Conservation (phyloP, 805 yeast species). For the Yarrowia sp. region DNA sequence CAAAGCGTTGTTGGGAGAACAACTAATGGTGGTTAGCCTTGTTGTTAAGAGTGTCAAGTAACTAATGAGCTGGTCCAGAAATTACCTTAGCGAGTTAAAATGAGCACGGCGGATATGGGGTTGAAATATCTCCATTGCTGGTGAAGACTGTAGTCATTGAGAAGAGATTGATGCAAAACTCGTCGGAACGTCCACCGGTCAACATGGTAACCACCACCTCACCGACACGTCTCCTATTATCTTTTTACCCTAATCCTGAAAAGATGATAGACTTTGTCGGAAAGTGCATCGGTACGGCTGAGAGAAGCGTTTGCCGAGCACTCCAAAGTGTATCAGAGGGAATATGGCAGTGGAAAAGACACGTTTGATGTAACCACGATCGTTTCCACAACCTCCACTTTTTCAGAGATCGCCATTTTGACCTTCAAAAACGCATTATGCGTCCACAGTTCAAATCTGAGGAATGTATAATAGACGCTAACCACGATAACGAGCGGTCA, state of each 20-base stretch:
- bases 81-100: slow-evolving; percentile 22
- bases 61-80: not conserved
- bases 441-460: not conserved
- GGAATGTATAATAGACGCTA: not conserved
- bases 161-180: too few relatives aligned
- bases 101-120: not conserved
- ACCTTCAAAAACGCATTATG: too few relatives aligned
- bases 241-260: slow-evolving; percentile 8
- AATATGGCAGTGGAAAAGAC: too few relatives aligned
- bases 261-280: not conserved
- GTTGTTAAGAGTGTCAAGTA: not conserved
- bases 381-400: not conserved
- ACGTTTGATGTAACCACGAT: too few relatives aligned
- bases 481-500: not conserved
- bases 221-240: not conserved
- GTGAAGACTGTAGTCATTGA: too few relatives aligned
- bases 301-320: not conserved
- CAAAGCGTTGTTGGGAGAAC: not conserved
- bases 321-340: too few relatives aligned
- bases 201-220: too few relatives aligned
- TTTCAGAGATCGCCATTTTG: not conserved
- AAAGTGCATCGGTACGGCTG: slow-evolving; percentile 16
- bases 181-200: too few relatives aligned
- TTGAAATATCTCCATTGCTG: too few relatives aligned
- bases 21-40: not conserved